Evolutionary conservation across 208 protist species (phyloP), one percentile per base, ranked within the genome.

Genomic region (Acanthamoeba royreba): DNA sequence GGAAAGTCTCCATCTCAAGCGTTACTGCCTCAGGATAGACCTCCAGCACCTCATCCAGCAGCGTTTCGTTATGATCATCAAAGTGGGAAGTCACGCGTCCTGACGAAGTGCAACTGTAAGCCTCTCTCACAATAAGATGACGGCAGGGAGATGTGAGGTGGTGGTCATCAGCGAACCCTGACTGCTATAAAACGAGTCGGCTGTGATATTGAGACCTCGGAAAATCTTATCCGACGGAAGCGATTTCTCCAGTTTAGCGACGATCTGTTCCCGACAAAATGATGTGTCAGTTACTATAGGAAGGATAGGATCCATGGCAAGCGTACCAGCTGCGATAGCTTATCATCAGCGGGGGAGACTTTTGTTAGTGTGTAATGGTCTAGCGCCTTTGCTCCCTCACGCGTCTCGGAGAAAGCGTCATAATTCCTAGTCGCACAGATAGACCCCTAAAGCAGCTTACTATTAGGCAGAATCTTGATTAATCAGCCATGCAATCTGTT

Each of bases 1-100:
- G 95, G 49, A 95, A 96, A 2, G 94, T 97, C 61, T 97, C 96
- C 96, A 97, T 97, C 46, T 97, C 96, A 4, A 97, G 52, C 5
- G 53, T 55, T n/a, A 45, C 43, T 45, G 85, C 22, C 17, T 81
- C 66, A 0, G 95, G 95, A 17, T 92, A 47, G 13, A 92, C 25
- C n/a, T 91, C 58, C 11, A 93, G 9, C 8, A 96, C 25, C 31
- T 92, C 19, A 47, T 96, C 87, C 13, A 97, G 9, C 17, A 97
- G 40, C 11, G 19, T 66, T 58, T 89, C 86, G 83, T 97, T 97
- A 25, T 94, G 2, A 87, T 97, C 96, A 13, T 94, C 43, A 77
- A 97, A 97, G 61, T 94, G 9, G 4, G 15, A 25, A 35, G 90
- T 91, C 13, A 52, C n/a, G 13, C 94, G 25, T 17, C 35, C 89